Conservation (phyloP, 163 green algal species). For the Chloromonas sp. region DNA sequence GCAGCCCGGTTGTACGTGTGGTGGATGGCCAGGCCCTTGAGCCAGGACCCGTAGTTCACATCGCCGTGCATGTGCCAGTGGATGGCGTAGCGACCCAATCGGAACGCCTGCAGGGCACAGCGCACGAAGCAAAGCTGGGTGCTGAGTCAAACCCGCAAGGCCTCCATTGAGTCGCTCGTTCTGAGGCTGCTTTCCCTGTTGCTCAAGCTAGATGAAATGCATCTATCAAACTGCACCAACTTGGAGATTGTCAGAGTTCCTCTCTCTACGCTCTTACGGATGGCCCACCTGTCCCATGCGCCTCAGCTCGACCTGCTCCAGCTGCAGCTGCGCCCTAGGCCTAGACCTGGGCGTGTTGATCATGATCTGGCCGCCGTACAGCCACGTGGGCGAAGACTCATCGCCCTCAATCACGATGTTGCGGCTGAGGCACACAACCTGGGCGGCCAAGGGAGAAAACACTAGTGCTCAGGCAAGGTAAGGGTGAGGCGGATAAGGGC, state of each 20-base stretch:
- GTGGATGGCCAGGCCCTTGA: conserved; percentile 44
- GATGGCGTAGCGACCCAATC: conserved; percentile 55
- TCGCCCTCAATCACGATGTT: conserved; percentile 27
- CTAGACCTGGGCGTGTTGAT: neutral
- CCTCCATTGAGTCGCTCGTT: too few species aligned
- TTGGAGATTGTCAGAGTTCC: too few species aligned
- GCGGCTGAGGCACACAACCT: conserved; percentile 37
- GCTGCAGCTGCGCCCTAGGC: neutral
- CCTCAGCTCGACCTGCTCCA: neutral
- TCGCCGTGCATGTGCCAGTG: conserved; percentile 66
- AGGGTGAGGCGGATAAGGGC: too few species aligned
- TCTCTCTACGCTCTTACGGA: too few species aligned
- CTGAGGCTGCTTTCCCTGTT: too few species aligned
- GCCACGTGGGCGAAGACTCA: neutral
- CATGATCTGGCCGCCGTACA: conserved; percentile 29
- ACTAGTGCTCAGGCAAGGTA: neutral
- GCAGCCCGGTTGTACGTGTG: conserved; percentile 48
- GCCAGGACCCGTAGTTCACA: conserved; percentile 23
- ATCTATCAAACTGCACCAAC: neutral
- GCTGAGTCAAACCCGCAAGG: too few species aligned
- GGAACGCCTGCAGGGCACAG: conserved; percentile 30
- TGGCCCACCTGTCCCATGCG: too few species aligned
- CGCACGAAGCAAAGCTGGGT: neutral
- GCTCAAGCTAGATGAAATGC: too few species aligned
- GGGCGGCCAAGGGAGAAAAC: conserved; percentile 6